phyloP scores from a whole-genome alignment of 2,329 filamentous ascomycete genomes.

The Cladophialophora immunda region DNA sequence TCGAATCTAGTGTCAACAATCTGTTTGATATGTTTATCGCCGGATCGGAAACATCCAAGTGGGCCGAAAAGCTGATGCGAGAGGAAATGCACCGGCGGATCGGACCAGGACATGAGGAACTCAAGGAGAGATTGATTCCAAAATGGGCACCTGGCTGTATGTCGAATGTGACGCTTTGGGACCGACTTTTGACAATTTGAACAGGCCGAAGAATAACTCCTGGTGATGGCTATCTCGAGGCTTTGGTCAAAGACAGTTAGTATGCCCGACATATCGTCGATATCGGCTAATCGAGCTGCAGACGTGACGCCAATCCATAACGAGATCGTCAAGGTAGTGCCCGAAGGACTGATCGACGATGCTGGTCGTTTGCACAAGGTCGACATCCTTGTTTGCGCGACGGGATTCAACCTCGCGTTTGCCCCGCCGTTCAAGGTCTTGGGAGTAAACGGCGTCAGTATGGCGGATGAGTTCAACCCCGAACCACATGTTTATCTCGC shows the following conservation, averaged over 20 bases:
- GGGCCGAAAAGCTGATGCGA: slow-evolving; percentile 51
- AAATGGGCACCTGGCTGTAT: slow-evolving; percentile 50
- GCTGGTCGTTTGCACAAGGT: slow-evolving; percentile 50
- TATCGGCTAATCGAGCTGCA: background rate
- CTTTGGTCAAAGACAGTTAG: slow-evolving; percentile 48
- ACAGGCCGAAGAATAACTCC: slow-evolving; percentile 56
- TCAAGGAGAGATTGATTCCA: slow-evolving; percentile 49
- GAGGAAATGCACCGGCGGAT: slow-evolving; percentile 56
- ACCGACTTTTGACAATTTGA: background rate
- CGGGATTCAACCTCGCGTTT: slow-evolving; percentile 50
- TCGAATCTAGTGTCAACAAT: slow-evolving; percentile 55
- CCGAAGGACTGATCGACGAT: slow-evolving; percentile 50
- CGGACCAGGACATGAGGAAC: slow-evolving; percentile 52
- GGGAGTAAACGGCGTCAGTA: slow-evolving; percentile 20
- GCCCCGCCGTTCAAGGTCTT: slow-evolving; percentile 28
- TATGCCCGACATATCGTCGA: background rate
- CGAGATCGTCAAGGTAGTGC: slow-evolving; percentile 52
- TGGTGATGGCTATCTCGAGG: slow-evolving; percentile 62
- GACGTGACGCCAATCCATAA: slow-evolving; percentile 41
- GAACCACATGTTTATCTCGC: slow-evolving; percentile 29
- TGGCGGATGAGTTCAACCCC: slow-evolving; percentile 23
- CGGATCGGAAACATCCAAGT: slow-evolving; percentile 52
- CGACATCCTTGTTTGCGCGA: slow-evolving; percentile 53
- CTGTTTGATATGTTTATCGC: slow-evolving; percentile 55
- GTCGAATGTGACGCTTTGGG: background rate